Base-by-base conservation (phyloP, 2,329 filamentous ascomycete genomes). In the Pestalotiopsis sp. region DNA sequence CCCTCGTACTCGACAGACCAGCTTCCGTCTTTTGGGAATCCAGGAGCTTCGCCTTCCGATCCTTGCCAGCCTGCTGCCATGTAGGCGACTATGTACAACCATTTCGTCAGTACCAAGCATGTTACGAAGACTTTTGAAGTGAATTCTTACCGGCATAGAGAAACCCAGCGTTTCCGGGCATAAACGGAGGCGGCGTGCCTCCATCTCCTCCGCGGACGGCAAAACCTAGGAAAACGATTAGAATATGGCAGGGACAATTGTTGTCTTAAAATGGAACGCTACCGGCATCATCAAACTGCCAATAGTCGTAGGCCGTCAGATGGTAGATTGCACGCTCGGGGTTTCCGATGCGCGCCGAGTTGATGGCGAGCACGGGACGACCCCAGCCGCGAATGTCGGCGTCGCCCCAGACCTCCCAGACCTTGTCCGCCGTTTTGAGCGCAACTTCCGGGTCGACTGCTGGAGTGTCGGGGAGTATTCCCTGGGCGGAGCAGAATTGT, bases 341-440 rank as follows among this genome's bases (percentile, higher is more conserved):
- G n/a, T 83, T 79, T 0, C 82, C 82, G 17, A 85, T 74, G 12
- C 80, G 75, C 0, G 80, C 77, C 4, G 81, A 78, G 64, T 82
- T 85, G 71, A 86, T 85, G 0, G 84, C 83, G 23, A 85, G 67
- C 67, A 85, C 79, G 0, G 82, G 81, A 5, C 84, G 80, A 17
- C 84, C 83, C 84, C 84, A 86, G 0, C 84, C 83, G 6, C 78
- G 82, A 3, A 81, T 81, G 41, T 80, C 77, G 20, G 75, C 74
- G 38, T 84, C 80, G 7, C 80, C 76, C 83, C 83, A 85, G 0
- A 79, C 73, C 20, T 80, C 75, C 60, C 72, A 75, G 1, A 86
- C 77, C 69, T 79, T 80, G 9, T 80, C 75, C 0, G 82, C 79
- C 0, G 83, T 86, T 65, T 71, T 75, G 0, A 70, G 68, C 3